Evolutionary conservation across 768 basidiomycete species (phyloP).

Genomic region (Pisolithus microcarpus): DNA sequence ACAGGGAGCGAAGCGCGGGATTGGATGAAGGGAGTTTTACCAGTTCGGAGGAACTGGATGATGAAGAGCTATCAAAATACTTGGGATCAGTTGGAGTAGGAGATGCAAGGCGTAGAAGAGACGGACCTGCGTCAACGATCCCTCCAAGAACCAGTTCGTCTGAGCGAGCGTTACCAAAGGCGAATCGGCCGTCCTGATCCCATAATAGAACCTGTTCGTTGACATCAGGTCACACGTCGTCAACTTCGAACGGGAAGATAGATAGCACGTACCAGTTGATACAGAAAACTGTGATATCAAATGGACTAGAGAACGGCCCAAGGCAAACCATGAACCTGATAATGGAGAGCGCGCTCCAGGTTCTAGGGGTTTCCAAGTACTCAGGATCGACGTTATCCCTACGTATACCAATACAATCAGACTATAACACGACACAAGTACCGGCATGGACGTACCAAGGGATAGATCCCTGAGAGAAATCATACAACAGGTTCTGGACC

Average conservation of each 20-base stretch:
- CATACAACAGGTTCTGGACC: conserved; percentile 29
- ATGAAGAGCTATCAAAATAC: conserved; percentile 21
- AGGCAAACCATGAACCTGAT: conserved; percentile 30
- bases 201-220: conserved; percentile 24
- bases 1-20: conserved; percentile 24
- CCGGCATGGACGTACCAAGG: conserved; percentile 21
- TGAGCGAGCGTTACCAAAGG: conserved; percentile 27
- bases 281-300: conserved; percentile 25
- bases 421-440: neutral
- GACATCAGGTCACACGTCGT: neutral
- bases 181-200: conserved; percentile 20
- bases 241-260: neutral
- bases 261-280: conserved; percentile 26
- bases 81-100: neutral
- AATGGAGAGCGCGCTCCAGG: conserved; percentile 30
- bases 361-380: conserved; percentile 25
- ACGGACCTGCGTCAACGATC: conserved; percentile 29
- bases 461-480: conserved; percentile 32
- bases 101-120: neutral
- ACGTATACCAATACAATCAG: conserved; percentile 2
- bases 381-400: conserved; percentile 34
- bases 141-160: conserved; percentile 32
- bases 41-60: conserved; percentile 27
- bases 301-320: conserved; percentile 31
- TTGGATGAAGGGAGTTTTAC: conserved; percentile 26